These are phyloP conservation scores for Dissophora ornata DNA, from an alignment of 192 early-diverging fungal species.

Conservation along the genomic window DNA sequence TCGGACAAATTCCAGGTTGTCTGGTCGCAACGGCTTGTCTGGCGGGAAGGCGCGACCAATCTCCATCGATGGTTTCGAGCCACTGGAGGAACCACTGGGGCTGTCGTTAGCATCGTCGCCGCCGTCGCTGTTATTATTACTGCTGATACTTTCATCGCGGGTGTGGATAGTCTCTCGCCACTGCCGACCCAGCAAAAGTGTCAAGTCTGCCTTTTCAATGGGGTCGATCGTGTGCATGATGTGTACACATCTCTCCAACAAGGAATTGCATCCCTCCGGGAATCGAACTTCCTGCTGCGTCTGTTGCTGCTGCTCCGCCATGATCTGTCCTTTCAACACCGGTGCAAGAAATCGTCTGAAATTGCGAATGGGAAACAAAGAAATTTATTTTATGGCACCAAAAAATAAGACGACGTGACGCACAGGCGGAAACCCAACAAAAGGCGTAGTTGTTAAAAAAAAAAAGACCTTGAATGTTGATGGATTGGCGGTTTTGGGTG, in stretches of 20 bases:
- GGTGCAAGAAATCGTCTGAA: too few relatives aligned
- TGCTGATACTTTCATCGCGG: conserved; percentile 24
- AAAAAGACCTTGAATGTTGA: too few relatives aligned
- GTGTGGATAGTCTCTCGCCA: conserved; percentile 35
- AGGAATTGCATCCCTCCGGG: conserved; percentile 42
- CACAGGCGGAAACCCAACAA: too few relatives aligned
- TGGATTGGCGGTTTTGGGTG: too few relatives aligned
- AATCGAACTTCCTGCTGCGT: conserved; percentile 18
- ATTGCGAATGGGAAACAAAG: neutral
- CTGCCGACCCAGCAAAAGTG: conserved; percentile 36
- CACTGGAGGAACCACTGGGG: too few relatives aligned
- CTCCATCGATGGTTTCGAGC: neutral
- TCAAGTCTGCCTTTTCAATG: conserved; percentile 60
- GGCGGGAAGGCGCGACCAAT: conserved; percentile 63
- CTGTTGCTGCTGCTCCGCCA: conserved; percentile 1
- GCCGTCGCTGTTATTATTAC: too few relatives aligned
- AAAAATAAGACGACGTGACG: too few relatives aligned
- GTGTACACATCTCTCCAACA: conserved; percentile 62
- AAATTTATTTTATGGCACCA: too few relatives aligned
- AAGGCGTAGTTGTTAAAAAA: too few relatives aligned
- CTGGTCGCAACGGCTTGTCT: conserved; percentile 60
- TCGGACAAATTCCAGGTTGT: conserved; percentile 55
- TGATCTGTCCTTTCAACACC: too few relatives aligned
- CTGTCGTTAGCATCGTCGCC: too few relatives aligned
- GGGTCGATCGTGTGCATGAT: conserved; percentile 68